These are phyloP conservation scores for Penicillium carneum DNA, from an alignment of 2,329 filamentous ascomycete species.

Conservation along the genomic window DNA sequence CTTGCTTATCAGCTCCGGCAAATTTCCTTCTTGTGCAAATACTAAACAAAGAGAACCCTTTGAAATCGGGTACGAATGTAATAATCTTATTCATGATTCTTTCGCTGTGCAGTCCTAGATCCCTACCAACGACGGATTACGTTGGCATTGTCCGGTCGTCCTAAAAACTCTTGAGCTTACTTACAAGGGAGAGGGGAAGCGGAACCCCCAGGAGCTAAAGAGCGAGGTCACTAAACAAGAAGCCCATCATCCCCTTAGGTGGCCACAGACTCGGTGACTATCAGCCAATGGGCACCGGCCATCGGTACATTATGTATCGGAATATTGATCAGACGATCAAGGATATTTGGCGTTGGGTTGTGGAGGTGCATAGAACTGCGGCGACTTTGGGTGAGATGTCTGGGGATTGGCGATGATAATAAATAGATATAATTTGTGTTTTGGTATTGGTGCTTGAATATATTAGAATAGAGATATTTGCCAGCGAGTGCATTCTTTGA, in stretches of 20 bases:
- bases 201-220: background rate
- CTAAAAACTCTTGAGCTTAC: background rate
- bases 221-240: background rate
- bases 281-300: background rate
- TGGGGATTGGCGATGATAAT: background rate
- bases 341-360: background rate
- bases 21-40: slow-evolving; percentile 8
- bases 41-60: background rate
- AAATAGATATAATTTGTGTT: background rate
- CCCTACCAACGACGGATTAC: background rate
- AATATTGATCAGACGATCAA: background rate
- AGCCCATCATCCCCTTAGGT: background rate
- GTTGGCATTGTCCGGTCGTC: background rate
- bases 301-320: background rate
- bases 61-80: background rate
- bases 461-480: background rate
- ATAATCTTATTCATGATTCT: background rate
- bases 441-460: background rate
- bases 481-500: background rate
- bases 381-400: background rate
- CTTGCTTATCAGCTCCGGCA: background rate
- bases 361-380: background rate
- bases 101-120: background rate
- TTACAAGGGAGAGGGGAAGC: background rate
- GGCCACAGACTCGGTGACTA: background rate